Evolutionary conservation across 2,329 filamentous ascomycete species (phyloP).

Genomic region (Pseudogymnoascus sp.): DNA sequence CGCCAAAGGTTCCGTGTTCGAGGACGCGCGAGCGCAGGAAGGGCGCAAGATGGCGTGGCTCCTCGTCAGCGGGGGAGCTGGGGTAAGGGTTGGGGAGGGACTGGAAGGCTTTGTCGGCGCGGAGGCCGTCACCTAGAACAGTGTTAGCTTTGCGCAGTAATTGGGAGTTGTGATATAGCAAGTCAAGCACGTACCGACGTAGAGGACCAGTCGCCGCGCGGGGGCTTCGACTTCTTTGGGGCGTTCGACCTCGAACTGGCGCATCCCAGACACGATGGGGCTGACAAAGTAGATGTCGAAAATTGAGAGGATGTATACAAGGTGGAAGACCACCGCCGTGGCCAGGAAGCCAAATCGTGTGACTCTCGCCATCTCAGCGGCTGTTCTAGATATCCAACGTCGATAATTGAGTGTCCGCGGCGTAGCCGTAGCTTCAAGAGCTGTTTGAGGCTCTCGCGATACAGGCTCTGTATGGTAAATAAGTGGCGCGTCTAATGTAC

Average conservation of each 20-base stretch:
- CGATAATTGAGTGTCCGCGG: neutral
- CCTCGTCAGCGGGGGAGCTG: slow-evolving; percentile 53
- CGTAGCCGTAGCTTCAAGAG: neutral
- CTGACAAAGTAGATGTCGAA: slow-evolving; percentile 99
- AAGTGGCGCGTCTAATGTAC: slow-evolving; percentile 24
- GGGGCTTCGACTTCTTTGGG: slow-evolving; percentile 55
- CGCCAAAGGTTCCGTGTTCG: slow-evolving; percentile 86
- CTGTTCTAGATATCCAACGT: neutral
- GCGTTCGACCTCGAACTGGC: slow-evolving; percentile 62
- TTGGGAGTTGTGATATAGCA: slow-evolving; percentile 1
- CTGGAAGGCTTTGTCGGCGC: slow-evolving; percentile 96
- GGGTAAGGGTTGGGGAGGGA: slow-evolving; percentile 81
- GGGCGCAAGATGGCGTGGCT: slow-evolving; percentile 74
- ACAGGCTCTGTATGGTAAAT: slow-evolving; percentile 15
- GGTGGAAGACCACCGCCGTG: slow-evolving; percentile 83
- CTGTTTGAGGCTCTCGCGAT: neutral
- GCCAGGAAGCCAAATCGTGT: slow-evolving; percentile 74
- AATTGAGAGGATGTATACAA: slow-evolving; percentile 90
- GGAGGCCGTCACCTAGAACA: slow-evolving; percentile 68
- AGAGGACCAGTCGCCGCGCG: slow-evolving; percentile 82
- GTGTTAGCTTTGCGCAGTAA: slow-evolving; percentile 9
- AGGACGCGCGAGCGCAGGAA: slow-evolving; percentile 85
- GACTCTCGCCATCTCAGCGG: slow-evolving; percentile 42
- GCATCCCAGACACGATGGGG: slow-evolving; percentile 94
- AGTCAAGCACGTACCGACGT: slow-evolving; percentile 60